Conservation (phyloP, 163 green algal genomes). For the Chloroidium sp. region DNA sequence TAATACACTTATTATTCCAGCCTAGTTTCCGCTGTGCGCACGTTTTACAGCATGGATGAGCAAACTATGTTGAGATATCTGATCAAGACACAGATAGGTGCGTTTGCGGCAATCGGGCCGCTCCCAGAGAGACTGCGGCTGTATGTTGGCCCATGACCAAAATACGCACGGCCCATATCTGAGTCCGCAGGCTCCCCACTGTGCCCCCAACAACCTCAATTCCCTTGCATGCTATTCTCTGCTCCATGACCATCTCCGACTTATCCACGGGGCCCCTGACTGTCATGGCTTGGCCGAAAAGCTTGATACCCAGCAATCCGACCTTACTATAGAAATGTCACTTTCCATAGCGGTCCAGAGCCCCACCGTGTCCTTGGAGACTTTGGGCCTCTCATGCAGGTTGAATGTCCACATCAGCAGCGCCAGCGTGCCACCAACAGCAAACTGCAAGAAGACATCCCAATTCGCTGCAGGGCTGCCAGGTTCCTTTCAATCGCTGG, state of each 20-base stretch:
- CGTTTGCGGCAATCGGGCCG: too few species aligned
- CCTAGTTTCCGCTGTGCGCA: too few species aligned
- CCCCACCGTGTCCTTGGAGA: slow-evolving; percentile 27
- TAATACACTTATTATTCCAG: too few species aligned
- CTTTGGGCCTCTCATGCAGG: slow-evolving; percentile 53
- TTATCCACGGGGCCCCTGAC: not conserved
- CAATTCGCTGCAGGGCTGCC: not conserved
- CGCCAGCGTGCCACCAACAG: slow-evolving; percentile 54
- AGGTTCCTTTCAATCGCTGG: not conserved
- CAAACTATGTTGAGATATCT: too few species aligned
- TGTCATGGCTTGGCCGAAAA: not conserved
- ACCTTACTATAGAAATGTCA: not conserved
- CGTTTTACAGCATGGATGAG: too few species aligned
- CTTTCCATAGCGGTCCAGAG: not conserved
- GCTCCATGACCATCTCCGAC: not conserved
- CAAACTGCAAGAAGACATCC: slow-evolving; percentile 54
- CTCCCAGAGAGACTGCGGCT: too few species aligned
- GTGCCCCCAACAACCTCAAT: too few species aligned
- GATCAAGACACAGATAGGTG: too few species aligned
- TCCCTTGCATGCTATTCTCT: not conserved
- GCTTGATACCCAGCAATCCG: not conserved
- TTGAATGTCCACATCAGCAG: slow-evolving; percentile 53
- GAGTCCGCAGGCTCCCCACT: too few species aligned
- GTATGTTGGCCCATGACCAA: too few species aligned
- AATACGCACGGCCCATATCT: too few species aligned